These are phyloP conservation scores for Scheffersomyces parashehatae DNA, from an alignment of 1,139 yeast genomes.

Conservation along the genomic window DNA sequence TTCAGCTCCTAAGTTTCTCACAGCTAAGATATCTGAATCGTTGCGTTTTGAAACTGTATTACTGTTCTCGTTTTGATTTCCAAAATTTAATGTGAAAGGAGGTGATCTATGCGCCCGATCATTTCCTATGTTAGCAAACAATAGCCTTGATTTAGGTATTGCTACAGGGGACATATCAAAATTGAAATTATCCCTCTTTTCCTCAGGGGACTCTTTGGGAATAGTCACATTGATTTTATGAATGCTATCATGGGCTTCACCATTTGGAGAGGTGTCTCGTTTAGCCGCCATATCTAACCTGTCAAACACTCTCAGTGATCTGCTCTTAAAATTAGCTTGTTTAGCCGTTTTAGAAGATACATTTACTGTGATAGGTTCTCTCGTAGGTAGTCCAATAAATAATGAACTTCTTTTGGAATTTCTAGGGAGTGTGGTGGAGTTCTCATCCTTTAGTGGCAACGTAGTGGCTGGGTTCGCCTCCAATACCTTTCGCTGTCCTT, in stretches of 20 bases:
- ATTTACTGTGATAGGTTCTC: conserved; percentile 34
- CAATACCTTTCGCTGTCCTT: too few species aligned
- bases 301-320: conserved; percentile 19
- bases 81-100: too few species aligned
- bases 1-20: too few species aligned
- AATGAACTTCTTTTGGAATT: conserved; percentile 37
- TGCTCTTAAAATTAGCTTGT: conserved; percentile 6
- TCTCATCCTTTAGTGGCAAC: too few species aligned
- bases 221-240: too few species aligned
- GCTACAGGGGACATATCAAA: conserved; percentile 16
- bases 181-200: conserved; percentile 1
- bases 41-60: too few species aligned
- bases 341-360: conserved; percentile 10
- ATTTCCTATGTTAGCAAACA: too few species aligned
- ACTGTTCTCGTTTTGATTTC: too few species aligned
- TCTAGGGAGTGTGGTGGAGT: conserved; percentile 8
- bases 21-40: too few species aligned
- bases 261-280: conserved; percentile 5
- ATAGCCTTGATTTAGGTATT: conserved; percentile 6
- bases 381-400: conserved; percentile 40
- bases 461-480: too few species aligned
- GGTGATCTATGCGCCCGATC: too few species aligned
- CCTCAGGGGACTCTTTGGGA: not conserved
- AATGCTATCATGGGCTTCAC: not conserved
- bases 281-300: conserved; percentile 18